A percentile compares a stretch with the other conserved stretches of the same genome.
Evolutionary conservation across 2,329 filamentous ascomycete genomes (phyloP).

Genomic region (Penicillium freii): DNA sequence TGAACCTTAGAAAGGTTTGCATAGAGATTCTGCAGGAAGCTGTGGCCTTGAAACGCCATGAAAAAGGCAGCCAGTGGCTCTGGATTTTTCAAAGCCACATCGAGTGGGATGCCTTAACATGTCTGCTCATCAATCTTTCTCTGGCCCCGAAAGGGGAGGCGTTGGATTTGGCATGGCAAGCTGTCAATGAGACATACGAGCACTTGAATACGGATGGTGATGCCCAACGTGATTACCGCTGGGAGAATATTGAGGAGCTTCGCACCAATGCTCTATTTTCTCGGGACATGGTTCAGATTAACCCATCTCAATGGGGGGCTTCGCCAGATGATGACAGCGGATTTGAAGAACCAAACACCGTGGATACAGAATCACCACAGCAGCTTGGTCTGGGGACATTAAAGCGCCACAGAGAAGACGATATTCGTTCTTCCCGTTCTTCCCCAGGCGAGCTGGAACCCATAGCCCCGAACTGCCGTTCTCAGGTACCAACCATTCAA

Average conservation of each 20-base stretch:
- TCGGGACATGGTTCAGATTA: not conserved
- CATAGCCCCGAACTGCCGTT: not conserved
- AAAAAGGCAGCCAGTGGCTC: constrained; percentile 17
- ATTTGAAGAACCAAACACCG: not conserved
- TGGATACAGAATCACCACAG: not conserved
- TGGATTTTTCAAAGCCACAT: constrained; percentile 24
- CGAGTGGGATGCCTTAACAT: constrained; percentile 22
- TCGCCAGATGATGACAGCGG: not conserved
- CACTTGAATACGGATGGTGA: constrained; percentile 12
- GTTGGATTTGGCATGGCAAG: constrained; percentile 5
- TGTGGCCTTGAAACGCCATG: constrained; percentile 11
- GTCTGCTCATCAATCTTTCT: constrained; percentile 15
- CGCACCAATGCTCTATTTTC: not conserved
- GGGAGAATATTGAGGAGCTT: not conserved
- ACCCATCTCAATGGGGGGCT: not conserved
- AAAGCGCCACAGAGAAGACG: not conserved
- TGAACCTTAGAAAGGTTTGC: constrained; percentile 9
- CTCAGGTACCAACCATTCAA: not conserved
- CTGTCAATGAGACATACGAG: constrained; percentile 11
- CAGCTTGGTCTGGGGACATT: not conserved
- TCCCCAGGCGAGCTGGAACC: not conserved
- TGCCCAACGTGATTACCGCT: not conserved
- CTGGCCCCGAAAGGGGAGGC: not conserved
- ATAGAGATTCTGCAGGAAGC: constrained; percentile 20
- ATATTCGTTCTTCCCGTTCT: not conserved